Evolutionary conservation across 2,329 filamentous ascomycete genomes (phyloP).

Genomic region (Didymella pomorum): DNA sequence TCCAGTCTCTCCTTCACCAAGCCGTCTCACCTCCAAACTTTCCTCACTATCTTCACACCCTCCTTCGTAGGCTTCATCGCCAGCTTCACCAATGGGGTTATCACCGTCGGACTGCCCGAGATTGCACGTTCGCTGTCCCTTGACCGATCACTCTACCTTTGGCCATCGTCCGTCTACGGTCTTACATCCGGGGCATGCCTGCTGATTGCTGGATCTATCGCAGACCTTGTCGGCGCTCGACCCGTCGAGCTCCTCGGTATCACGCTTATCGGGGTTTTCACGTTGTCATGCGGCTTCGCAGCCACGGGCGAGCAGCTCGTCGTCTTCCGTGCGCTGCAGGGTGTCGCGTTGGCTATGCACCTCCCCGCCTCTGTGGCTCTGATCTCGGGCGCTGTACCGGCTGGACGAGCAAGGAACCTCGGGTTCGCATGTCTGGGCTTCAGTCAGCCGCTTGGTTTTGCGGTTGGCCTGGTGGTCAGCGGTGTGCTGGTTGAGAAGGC

Average conservation of each 20-base stretch:
- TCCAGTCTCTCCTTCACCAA: conserved; percentile 6
- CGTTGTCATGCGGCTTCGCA: conserved; percentile 57
- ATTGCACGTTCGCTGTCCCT: conserved; percentile 48
- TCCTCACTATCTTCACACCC: conserved; percentile 34
- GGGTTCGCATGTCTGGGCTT: conserved; percentile 54
- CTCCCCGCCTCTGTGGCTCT: conserved; percentile 58
- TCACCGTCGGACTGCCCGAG: conserved; percentile 54
- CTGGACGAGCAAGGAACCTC: conserved; percentile 43
- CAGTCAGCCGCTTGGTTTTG: conserved; percentile 60
- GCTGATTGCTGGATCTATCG: conserved; percentile 59
- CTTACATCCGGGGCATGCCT: conserved; percentile 60
- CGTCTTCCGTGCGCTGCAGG: conserved; percentile 57
- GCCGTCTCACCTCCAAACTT: conserved; percentile 20
- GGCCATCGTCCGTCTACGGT: conserved; percentile 46
- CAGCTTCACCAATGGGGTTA: conserved; percentile 50
- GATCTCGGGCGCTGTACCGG: conserved; percentile 46
- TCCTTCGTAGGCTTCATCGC: conserved; percentile 41
- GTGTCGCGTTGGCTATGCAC: conserved; percentile 57
- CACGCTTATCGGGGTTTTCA: conserved; percentile 54
- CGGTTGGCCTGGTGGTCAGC: conserved; percentile 59
- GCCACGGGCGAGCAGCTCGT: conserved; percentile 55
- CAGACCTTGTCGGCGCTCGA: conserved; percentile 60
- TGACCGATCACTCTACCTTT: conserved; percentile 44
- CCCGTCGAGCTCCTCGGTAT: conserved; percentile 56
- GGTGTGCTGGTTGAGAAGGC: conserved; percentile 58